Conservation (phyloP, 208 protist species). For the Wallacemonas collosoma region DNA sequence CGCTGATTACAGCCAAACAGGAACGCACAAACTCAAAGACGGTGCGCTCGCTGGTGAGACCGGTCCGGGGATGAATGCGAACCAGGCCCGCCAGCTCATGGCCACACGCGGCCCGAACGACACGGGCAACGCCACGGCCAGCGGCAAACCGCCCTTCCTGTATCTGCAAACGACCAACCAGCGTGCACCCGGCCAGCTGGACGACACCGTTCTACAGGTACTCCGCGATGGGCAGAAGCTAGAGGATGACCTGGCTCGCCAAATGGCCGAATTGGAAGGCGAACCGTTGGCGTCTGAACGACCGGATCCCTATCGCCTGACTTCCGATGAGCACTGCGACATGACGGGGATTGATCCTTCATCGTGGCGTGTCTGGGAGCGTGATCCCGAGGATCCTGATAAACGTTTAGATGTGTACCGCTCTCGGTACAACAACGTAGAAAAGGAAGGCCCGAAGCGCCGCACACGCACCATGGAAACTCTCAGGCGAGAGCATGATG, state of each 20-base stretch:
- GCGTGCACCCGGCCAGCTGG: conserved; percentile 62
- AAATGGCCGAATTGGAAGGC: conserved; percentile 49
- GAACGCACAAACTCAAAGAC: conserved; percentile 61
- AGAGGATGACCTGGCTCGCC: conserved; percentile 35
- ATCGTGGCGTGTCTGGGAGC: conserved; percentile 65
- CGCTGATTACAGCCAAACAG: conserved; percentile 67
- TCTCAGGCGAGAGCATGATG: conserved; percentile 50
- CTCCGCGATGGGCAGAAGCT: conserved; percentile 51
- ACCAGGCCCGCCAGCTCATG: conserved; percentile 56
- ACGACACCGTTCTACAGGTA: conserved; percentile 60
- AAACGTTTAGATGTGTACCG: conserved; percentile 69
- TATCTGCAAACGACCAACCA: conserved; percentile 63
- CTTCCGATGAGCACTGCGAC: conserved; percentile 89
- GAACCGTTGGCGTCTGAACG: conserved; percentile 44
- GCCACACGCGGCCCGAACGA: conserved; percentile 3
- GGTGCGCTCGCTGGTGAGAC: conserved; percentile 32
- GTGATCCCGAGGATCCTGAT: conserved; percentile 30
- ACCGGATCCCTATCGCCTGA: conserved; percentile 72
- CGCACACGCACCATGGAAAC: conserved; percentile 54
- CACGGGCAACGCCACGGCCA: conserved; percentile 7
- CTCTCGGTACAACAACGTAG: conserved; percentile 88
- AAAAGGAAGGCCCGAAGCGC: conserved; percentile 70
- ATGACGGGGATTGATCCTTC: conserved; percentile 73
- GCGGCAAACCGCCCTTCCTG: conserved; percentile 68
- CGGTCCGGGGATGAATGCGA: conserved; percentile 56